Evolutionary conservation across 148 eudicot genomes (phyloP), one percentile per base, ranked within the genome.

Genomic region (Camellia sinensis): DNA sequence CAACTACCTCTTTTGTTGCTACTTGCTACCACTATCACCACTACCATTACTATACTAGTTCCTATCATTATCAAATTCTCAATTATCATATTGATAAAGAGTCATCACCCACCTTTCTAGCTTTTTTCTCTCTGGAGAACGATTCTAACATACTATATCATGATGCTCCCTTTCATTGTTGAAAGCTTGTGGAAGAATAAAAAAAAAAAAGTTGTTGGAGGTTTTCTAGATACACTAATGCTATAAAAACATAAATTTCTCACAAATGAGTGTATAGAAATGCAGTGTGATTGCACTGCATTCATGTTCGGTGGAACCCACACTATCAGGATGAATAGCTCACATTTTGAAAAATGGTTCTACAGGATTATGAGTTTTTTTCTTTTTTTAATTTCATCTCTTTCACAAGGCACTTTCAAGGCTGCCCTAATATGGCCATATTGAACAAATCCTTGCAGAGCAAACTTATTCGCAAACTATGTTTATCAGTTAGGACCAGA

Each of bases 81-180:
- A 29, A 43, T 17, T 69, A 69, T 45, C 69, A 79, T 29, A 56
- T 19, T 41, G 59, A 73, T 12, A 18, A 18, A 50, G 75, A 59
- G 57, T 29, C 43, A 41, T 73, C 64, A 75, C 67, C 83, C 67
- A 66, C 79, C 83, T 43, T 56, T 73, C 56, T 8, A 75, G 41
- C 56, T 8, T 66, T 62, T 41, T 19, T 56, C 64, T 66, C 78
- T 80, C n/a, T 12, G 41, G 45, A 80, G 73, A 67, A n/a, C 48
- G 67, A 57, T 44, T 61, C 62, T 75, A 67, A 69, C 74, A 74
- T 56, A 57, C 67, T 17, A 21, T 74, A 79, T 11, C 71, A 48
- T n/a, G 45, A 62, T 61, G 29, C 77, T 17, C 59, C 82, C 62
- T 59, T 50, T 13, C 54, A 17, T 43, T 37, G 7, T 19, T 69